Conservation (phyloP, 2,329 filamentous ascomycete genomes). For the Trichoderma sp. region DNA sequence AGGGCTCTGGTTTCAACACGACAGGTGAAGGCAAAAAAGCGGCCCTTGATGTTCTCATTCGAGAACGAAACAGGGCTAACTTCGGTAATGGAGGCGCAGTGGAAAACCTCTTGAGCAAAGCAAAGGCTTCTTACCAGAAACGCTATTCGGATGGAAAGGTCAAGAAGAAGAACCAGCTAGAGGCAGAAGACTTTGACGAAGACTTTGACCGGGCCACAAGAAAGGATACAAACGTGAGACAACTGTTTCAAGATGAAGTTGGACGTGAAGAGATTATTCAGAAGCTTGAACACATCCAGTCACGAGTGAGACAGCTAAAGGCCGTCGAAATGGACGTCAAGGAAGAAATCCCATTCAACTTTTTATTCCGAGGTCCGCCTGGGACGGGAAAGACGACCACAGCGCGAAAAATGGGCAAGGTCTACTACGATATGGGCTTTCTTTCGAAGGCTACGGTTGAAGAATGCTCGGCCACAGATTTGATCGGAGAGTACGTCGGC, state of each 20-base stretch:
- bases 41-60: conserved; percentile 57
- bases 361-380: conserved; percentile 63
- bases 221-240: conserved; percentile 41
- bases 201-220: conserved; percentile 49
- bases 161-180: conserved; percentile 59
- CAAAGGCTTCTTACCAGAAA: conserved; percentile 45
- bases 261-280: conserved; percentile 55
- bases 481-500: conserved; percentile 66
- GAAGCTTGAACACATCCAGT: conserved; percentile 53
- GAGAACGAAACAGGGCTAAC: conserved; percentile 61
- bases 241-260: conserved; percentile 57
- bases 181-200: conserved; percentile 72
- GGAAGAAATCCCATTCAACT: conserved; percentile 59
- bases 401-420: conserved; percentile 69
- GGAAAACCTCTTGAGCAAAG: conserved; percentile 59
- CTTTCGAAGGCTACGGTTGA: conserved; percentile 57
- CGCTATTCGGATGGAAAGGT: conserved; percentile 26
- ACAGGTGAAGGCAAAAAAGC: conserved; percentile 51
- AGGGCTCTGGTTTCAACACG: conserved; percentile 49
- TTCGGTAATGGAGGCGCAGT: conserved; percentile 76
- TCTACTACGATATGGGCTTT: conserved; percentile 73
- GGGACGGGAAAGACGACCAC: conserved; percentile 72
- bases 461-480: conserved; percentile 64
- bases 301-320: conserved; percentile 35
- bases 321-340: conserved; percentile 27